Evolutionary conservation across 306 rosid genomes (phyloP), one percentile per base, ranked within the genome.

Genomic region (Pachyrhizus erosus): DNA sequence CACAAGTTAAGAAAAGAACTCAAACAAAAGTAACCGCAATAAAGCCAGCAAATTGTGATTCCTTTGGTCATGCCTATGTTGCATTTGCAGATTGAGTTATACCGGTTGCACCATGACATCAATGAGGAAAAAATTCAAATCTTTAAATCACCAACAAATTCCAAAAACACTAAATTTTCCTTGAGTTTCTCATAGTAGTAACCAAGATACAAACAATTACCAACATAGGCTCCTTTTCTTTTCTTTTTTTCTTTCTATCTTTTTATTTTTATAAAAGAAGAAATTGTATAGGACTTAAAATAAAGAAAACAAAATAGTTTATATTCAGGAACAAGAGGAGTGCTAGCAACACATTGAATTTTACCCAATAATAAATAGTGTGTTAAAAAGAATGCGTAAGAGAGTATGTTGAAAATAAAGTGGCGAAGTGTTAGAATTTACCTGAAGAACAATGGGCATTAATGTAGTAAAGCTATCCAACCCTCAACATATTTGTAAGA

Each of bases 121-220:
- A 52, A 31, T 1, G 2, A 6, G 42, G 42, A 7, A 37, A 37
- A 34, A 37, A 37, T 37, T n/a, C 11, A 31, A 52, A 52, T 51
- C 46, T 9, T 9, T 31, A 49, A 73, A 31, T 40, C 46, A 73
- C 42, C 17, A 2, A 20, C n/a, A 18, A 31, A 31, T 33, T 34
- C 67, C 51, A 2, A 37, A 74, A 51, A 39, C 23, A 20, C 66
- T 37, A 6, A 37, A 12, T 48, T 20, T 54, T 20, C 14, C 5
- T 54, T 52, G 66, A 54, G 23, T 74, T 74, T 42, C 61, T 71
- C 43, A 10, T 17, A 31, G 70, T 64, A 64, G 17, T 72, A 29
- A 9, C 29, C 64, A 49, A 49, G 46, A 27, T 49, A n/a, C 43
- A 72, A 72, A 26, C 29, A 49, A 29, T 52, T 1, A 31, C 61